Conservation (phyloP, 495 filamentous ascomycete genomes). For the Neurospora sp. region DNA sequence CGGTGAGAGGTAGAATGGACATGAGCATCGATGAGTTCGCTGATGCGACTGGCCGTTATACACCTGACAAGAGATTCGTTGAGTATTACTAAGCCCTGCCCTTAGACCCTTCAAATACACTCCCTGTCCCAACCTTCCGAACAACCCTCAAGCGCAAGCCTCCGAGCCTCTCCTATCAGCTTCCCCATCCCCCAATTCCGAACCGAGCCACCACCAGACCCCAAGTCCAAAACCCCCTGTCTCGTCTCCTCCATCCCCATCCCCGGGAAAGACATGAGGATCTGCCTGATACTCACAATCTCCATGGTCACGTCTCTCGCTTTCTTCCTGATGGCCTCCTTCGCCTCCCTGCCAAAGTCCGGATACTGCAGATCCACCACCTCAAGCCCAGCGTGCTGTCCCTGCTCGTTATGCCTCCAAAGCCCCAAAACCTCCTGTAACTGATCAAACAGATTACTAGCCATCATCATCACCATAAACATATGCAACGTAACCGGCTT, state of each 20-base stretch:
- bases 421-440: constrained; percentile 2
- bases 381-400: background rate
- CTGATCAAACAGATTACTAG: constrained; percentile 7
- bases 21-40: background rate
- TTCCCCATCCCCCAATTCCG: background rate
- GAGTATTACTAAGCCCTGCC: background rate
- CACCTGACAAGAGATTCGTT: background rate
- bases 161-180: background rate
- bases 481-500: constrained; percentile 2
- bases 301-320: background rate
- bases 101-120: background rate
- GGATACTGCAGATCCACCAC: background rate
- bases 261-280: background rate
- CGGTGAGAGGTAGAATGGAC: background rate
- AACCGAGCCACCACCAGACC: background rate
- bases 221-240: background rate
- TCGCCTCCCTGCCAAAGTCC: constrained; percentile 1
- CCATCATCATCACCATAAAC: constrained; percentile 6
- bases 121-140: background rate
- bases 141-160: background rate
- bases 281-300: constrained; percentile 1
- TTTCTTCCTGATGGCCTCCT: background rate
- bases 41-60: background rate
- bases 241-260: background rate
- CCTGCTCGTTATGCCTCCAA: background rate